Evolutionary conservation across 305 asterid genomes (phyloP).

Genomic region (Galium porrigens): DNA sequence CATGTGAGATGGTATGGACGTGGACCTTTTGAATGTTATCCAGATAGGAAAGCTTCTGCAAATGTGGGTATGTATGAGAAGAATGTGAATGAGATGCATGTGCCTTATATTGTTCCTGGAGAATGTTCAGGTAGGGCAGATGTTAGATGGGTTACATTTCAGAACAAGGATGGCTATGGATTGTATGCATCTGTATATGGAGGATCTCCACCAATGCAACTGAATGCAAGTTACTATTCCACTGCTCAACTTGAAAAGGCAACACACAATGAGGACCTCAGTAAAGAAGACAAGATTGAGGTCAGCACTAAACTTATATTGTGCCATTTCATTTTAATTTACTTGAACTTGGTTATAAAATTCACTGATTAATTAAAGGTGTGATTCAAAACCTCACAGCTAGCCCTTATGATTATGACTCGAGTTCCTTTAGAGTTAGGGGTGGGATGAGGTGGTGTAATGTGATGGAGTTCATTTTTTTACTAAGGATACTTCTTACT

Average conservation of each 20-base stretch:
- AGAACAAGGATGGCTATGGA: conserved; percentile 53
- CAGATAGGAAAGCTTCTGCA: conserved; percentile 88
- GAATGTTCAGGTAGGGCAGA: conserved; percentile 81
- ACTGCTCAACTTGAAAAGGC: conserved; percentile 87
- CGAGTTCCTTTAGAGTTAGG: background rate
- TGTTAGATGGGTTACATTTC: conserved; percentile 82
- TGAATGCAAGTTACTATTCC: conserved; percentile 74
- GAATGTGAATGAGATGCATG: conserved; percentile 65
- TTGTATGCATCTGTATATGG: conserved; percentile 59
- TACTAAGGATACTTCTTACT: too few species aligned
- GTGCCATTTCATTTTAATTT: background rate
- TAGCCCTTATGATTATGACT: background rate
- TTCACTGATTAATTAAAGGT: background rate
- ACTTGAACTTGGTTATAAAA: background rate
- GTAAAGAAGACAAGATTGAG: conserved; percentile 65
- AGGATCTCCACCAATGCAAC: conserved; percentile 75
- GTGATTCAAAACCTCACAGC: background rate
- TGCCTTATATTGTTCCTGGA: conserved; percentile 71
- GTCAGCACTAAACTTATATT: conserved; percentile 22
- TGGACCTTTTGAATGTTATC: conserved; percentile 92
- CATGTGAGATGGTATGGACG: conserved; percentile 70
- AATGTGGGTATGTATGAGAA: conserved; percentile 58
- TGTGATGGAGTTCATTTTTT: too few species aligned
- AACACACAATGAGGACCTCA: conserved; percentile 53
- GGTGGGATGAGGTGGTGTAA: too few species aligned